Evolutionary conservation across 331 rosid species (phyloP), one percentile per base, ranked within the genome.

Genomic region (Malus hybrid): DNA sequence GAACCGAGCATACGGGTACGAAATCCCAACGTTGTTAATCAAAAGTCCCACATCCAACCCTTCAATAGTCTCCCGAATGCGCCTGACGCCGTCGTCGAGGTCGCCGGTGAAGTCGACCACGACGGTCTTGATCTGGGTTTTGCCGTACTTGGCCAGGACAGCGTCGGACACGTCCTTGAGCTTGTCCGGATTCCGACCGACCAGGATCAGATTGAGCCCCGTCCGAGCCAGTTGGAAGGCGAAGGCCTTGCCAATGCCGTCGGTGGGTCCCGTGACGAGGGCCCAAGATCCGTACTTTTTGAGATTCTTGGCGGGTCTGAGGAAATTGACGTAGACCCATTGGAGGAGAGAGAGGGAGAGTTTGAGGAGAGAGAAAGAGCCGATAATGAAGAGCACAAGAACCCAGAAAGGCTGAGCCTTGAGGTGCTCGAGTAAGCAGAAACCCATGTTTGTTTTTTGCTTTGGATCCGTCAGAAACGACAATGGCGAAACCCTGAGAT

Each of bases 201-300:
- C 97, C 28, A 95, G 65, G 63, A 92, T 63, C 36, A 95, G 89
- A 80, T 90, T 92, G 62, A 95, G 80, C 24, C 97, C 93, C 22
- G 80, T 86, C 19, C 93, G 90, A 22, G 99, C 97, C 50, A 44
- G 6, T 44, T 94, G 85, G 67, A 92, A 94, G 3, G 99, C 96
- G 74, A 90, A 94, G 70, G 83, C 88, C 61, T 87, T 94, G n/a
- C 97, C 99, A 61, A 94, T 92, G 63, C 97, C 99, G 33, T 94
- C 97, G 3, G 97, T 94, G 74, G 97, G 97, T 19, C 99, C 96
- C 0, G 97, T 92, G 13, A 94, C 88, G 13, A 92, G 75, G 0
- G 99, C 99, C 99, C 96, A 94, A 7, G 97, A 88, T 62, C 97
- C 97, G 54, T 94, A 94, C 24, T 84, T 84, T 77, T 67, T 87